Evolutionary conservation across 2,329 filamentous ascomycete genomes (phyloP).

Genomic region (Torrubiellomyces zombiae): DNA sequence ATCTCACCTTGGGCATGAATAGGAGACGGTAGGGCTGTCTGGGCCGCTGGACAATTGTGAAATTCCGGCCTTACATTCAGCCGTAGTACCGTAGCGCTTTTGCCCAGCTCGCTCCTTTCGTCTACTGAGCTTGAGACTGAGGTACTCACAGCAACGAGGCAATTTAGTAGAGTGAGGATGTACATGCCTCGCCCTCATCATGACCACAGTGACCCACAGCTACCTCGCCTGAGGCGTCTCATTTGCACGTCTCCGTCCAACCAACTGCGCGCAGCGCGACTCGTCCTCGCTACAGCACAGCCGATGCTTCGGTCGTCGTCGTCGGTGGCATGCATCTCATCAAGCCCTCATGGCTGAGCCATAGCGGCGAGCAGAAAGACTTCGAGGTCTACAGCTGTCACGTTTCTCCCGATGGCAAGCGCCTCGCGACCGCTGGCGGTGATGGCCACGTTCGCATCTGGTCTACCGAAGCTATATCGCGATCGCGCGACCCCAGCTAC

Average conservation of each 20-base stretch:
- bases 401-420: constrained; percentile 82
- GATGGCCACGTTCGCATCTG: constrained; percentile 96
- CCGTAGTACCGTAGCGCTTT: too few species aligned
- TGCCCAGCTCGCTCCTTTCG: constrained; percentile 1
- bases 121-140: too few species aligned
- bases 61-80: neutral
- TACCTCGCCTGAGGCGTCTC: too few species aligned
- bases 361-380: constrained; percentile 94
- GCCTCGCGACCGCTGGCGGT: constrained; percentile 86
- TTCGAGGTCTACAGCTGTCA: constrained; percentile 98
- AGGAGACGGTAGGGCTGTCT: too few species aligned
- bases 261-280: neutral
- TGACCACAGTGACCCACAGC: too few species aligned
- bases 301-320: constrained; percentile 1
- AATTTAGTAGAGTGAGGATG: too few species aligned
- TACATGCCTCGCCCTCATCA: too few species aligned
- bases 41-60: too few species aligned
- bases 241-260: too few species aligned
- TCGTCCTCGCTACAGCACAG: constrained; percentile 2
- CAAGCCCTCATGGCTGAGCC: constrained; percentile 90
- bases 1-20: too few species aligned
- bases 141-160: too few species aligned
- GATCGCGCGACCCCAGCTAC: constrained; percentile 55
- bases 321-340: constrained; percentile 56
- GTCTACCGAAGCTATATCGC: constrained; percentile 88